Base-by-base conservation (phyloP, 768 basidiomycete genomes). In the Leucosporidium scottii region DNA sequence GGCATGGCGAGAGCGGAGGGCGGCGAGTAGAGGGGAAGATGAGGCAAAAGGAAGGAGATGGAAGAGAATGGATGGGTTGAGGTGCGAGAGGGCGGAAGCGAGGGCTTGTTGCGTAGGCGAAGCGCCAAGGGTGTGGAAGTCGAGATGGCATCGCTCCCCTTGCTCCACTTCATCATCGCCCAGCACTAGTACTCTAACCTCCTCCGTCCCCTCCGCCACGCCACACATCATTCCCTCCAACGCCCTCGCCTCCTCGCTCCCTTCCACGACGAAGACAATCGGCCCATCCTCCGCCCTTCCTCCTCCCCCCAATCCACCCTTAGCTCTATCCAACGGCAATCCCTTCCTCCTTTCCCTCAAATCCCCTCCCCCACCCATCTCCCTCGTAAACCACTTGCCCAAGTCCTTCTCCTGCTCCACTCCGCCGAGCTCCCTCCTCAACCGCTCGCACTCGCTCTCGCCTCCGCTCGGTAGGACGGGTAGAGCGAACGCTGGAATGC, bases 101-200 rank as follows among this genome's bases (percentile, higher is more conserved):
- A 44, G 8, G 13, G 39, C 7, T 12, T 44, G 39, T 10, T 10
- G 10, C 8, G 39, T 9, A 15, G 39, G 13, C 8, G 39, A 44
- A 44, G 39, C 7, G 53, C 51, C 39, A 25, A 72, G 60, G 18
- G 63, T 56, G 8, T 53, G 69, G 13, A 73, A 17, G 34, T 67
- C 72, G 56, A 73, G 64, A 61, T 73, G 72, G 44, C 72, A 73
- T 8, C 47, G 20, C 1, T 9, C 3, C 27, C 48, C 31, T 6
- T 44, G 36, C 8, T n/a, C 36, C 1, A 31, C 12, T 13, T 67
- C 65, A 20, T 56, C 61, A 21, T 72, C 71, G 21, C 67, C 67
- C 2, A 69, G 36, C n/a, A 44, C 39, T 13, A 69, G 25, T 13
- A 72, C 58, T 34, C 63, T 65, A 3, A 72, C 27, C 18, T 72